Conservation (phyloP, 441 rosid species). For the Mallotus repandus region DNA sequence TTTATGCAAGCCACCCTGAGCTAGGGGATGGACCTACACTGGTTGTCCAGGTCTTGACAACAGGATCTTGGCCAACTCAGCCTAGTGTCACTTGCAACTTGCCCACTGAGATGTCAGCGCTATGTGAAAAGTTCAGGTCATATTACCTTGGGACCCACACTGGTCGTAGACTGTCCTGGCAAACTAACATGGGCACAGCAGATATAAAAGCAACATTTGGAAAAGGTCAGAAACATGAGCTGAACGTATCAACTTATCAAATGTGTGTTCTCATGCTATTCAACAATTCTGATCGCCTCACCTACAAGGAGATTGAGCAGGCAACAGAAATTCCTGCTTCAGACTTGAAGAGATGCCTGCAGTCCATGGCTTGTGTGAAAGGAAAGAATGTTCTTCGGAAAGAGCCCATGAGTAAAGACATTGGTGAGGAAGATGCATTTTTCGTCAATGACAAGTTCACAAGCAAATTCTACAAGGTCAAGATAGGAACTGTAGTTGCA, state of each 20-base stretch:
- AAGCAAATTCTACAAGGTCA: constrained; percentile 90
- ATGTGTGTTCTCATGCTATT: constrained; percentile 93
- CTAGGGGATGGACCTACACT: constrained; percentile 82
- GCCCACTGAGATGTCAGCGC: constrained; percentile 77
- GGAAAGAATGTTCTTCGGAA: constrained; percentile 86
- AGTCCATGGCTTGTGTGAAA: constrained; percentile 88
- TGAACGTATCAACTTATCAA: constrained; percentile 95
- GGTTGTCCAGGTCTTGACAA: constrained; percentile 89
- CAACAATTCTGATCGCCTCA: constrained; percentile 76
- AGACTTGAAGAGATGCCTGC: constrained; percentile 89
- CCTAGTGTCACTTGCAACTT: constrained; percentile 78
- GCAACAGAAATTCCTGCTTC: constrained; percentile 85
- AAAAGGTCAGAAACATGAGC: constrained; percentile 92
- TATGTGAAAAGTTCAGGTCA: constrained; percentile 90
- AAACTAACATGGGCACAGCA: constrained; percentile 97
- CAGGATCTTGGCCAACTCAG: constrained; percentile 96
- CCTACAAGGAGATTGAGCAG: constrained; percentile 90
- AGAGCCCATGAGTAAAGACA: constrained; percentile 97
- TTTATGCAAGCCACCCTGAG: constrained; percentile 68
- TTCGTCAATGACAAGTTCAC: constrained; percentile 84
- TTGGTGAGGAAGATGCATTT: constrained; percentile 82
- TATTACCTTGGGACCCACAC: constrained; percentile 94
- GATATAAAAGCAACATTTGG: constrained; percentile 84
- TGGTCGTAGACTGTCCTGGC: constrained; percentile 93
- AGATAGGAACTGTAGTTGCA: constrained; percentile 95